A percentile compares a stretch with the other conserved stretches of the same genome.
Conservation (phyloP, 2,329 filamentous ascomycete species). For the Alternaria ethzedia region DNA sequence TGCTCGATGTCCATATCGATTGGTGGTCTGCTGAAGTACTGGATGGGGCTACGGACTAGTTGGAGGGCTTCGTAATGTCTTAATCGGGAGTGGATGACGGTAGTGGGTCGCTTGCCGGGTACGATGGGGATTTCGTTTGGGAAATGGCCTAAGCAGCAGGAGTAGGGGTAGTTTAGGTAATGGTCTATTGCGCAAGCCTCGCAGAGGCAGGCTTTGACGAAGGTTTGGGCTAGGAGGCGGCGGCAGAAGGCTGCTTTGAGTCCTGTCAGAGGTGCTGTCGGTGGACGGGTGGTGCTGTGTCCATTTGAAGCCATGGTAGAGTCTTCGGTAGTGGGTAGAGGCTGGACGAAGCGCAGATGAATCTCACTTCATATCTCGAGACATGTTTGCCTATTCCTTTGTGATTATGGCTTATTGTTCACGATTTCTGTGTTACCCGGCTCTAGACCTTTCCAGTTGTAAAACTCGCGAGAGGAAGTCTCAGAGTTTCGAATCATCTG, state of each 20-base stretch:
- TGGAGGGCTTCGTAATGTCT: neutral
- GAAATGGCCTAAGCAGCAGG: accelerated
- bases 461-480: neutral
- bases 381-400: neutral
- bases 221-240: neutral
- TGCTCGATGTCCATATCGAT: no score
- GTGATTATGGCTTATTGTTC: neutral
- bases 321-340: neutral
- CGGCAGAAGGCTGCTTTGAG: neutral
- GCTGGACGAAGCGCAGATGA: neutral
- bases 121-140: neutral
- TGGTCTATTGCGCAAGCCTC: neutral
- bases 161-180: neutral
- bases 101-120: neutral
- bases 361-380: neutral
- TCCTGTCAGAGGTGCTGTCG: neutral
- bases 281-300: neutral
- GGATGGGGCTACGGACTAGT: neutral
- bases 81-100: accelerated
- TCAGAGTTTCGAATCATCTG: neutral
- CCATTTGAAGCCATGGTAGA: neutral
- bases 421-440: neutral
- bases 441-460: neutral
- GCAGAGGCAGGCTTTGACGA: neutral
- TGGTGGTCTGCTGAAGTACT: neutral